phyloP scores from a whole-genome alignment of 257 asterid species.

The Nicotiana paniculata region DNA sequence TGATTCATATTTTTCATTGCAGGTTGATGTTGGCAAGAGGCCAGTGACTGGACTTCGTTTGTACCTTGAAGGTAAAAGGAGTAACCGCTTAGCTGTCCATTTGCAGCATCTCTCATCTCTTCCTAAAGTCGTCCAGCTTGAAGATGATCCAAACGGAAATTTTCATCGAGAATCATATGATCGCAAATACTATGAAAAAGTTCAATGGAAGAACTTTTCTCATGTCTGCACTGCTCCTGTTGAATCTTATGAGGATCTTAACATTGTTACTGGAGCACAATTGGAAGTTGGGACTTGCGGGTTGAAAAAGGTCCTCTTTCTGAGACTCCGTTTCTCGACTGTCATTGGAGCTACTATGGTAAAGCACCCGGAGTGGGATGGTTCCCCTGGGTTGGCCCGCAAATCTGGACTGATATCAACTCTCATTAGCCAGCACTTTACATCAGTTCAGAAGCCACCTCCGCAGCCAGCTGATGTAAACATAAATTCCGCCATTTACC shows the following conservation, averaged over 20 bases:
- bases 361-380: constrained; percentile 92
- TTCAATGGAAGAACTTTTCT: constrained; percentile 95
- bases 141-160: constrained; percentile 61
- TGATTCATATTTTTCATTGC: constrained; percentile 16
- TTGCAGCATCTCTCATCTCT: constrained; percentile 93
- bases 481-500: constrained; percentile 88
- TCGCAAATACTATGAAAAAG: constrained; percentile 74
- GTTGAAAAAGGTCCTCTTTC: constrained; percentile 74
- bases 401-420: constrained; percentile 95
- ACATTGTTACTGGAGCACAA: constrained; percentile 85
- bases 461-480: constrained; percentile 90
- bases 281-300: constrained; percentile 72
- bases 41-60: constrained; percentile 91
- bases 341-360: constrained; percentile 63
- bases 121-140: constrained; percentile 72
- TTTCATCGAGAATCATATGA: constrained; percentile 55
- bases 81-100: constrained; percentile 92
- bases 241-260: constrained; percentile 78
- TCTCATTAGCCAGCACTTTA: constrained; percentile 79
- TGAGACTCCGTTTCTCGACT: constrained; percentile 63
- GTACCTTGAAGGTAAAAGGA: constrained; percentile 89
- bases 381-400: constrained; percentile 81
- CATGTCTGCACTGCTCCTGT: constrained; percentile 96
- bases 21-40: constrained; percentile 95
- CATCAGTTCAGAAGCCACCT: constrained; percentile 68